Conservation (phyloP, 345 rosid genomes). For the Boechera divaricarpa region DNA sequence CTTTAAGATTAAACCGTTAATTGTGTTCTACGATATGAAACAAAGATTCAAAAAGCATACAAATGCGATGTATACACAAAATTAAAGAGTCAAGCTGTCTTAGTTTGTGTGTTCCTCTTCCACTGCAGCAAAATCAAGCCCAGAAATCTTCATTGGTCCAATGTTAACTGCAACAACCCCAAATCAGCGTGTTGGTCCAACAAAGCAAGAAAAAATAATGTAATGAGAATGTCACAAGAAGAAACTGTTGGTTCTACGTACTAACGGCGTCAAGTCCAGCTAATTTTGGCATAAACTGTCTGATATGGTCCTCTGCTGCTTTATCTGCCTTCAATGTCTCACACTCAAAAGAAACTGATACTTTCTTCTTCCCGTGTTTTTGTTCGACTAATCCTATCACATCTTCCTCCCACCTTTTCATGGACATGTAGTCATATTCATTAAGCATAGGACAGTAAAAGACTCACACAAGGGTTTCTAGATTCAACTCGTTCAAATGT, state of each 20-base stretch:
- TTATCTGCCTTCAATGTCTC: constrained; percentile 90
- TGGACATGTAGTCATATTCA: constrained; percentile 8
- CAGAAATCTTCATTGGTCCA: constrained; percentile 76
- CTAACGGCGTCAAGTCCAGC: constrained; percentile 85
- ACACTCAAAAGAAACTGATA: constrained; percentile 72
- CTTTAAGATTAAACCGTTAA: neutral
- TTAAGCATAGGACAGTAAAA: neutral
- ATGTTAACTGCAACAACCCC: constrained; percentile 65
- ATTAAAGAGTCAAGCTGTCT: neutral
- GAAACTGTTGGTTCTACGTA: constrained; percentile 45
- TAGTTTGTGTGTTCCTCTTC: constrained; percentile 42
- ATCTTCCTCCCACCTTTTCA: constrained; percentile 81
- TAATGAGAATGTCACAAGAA: constrained; percentile 11
- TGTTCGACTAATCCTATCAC: constrained; percentile 73
- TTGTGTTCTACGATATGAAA: constrained; percentile 14
- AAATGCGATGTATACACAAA: neutral
- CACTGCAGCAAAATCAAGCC: constrained; percentile 62
- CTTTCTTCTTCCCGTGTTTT: constrained; percentile 66
- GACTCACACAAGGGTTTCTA: neutral
- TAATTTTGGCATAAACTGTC: constrained; percentile 85
- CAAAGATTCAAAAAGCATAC: neutral
- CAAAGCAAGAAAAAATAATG: neutral
- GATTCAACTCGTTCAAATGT: constrained; percentile 3
- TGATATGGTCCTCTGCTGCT: constrained; percentile 90
- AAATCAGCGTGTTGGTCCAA: neutral